These are phyloP conservation scores for Penstemon newberryi DNA, from an alignment of 257 asterid genomes.

Conservation along the genomic window DNA sequence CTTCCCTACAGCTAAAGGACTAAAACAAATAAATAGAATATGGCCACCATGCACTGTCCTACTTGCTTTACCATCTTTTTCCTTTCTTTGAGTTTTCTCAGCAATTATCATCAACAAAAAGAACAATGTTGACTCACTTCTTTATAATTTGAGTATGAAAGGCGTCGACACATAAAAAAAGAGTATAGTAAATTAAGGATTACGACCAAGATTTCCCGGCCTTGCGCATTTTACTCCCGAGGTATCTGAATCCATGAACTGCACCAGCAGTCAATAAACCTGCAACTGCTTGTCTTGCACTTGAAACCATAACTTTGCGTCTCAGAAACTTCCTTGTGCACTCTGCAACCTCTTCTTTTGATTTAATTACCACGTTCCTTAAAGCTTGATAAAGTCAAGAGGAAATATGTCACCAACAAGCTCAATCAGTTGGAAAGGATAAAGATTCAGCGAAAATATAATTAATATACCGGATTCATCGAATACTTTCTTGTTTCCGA, in stretches of 20 bases:
- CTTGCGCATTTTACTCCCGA: slow-evolving; percentile 70
- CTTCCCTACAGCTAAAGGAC: no score
- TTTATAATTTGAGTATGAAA: no score
- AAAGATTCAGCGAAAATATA: no score
- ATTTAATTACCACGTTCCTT: slow-evolving; percentile 41
- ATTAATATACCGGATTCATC: slow-evolving; percentile 43
- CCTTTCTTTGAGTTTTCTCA: no score
- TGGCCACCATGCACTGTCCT: no score
- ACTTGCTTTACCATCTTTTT: no score
- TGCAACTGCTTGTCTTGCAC: slow-evolving; percentile 85
- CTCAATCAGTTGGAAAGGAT: no score
- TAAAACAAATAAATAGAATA: no score
- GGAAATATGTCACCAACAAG: no score
- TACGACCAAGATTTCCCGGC: slow-evolving; percentile 75
- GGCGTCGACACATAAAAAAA: no score
- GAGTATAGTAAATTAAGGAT: neutral
- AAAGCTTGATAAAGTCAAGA: slow-evolving; percentile 6
- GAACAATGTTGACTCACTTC: no score
- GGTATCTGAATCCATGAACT: slow-evolving; percentile 64
- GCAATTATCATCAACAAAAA: no score
- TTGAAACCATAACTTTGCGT: slow-evolving; percentile 78
- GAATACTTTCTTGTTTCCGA: slow-evolving; percentile 47
- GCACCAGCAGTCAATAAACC: slow-evolving; percentile 84
- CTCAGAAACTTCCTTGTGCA: slow-evolving; percentile 63
- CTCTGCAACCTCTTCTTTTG: slow-evolving; percentile 71